These are phyloP conservation scores for Boletales sp. DNA, from an alignment of 768 basidiomycete species.

Conservation along the genomic window DNA sequence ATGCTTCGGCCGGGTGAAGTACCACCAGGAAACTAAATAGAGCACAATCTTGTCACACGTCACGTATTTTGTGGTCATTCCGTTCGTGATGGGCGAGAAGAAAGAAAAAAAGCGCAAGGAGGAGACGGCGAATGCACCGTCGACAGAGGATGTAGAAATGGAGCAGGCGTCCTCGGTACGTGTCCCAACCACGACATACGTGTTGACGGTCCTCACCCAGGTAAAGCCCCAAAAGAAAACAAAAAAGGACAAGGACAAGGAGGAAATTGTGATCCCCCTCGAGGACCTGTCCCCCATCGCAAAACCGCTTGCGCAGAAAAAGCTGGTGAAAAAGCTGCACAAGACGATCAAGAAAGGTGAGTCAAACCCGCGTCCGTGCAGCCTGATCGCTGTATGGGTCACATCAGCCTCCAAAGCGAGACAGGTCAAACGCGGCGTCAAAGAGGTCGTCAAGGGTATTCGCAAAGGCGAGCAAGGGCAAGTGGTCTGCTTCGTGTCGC, in stretches of 20 bases:
- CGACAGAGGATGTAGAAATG: constrained; percentile 47
- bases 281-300: constrained; percentile 94
- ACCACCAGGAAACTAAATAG: constrained; percentile 27
- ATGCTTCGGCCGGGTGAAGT: constrained; percentile 46
- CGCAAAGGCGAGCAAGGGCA: constrained; percentile 97
- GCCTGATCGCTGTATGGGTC: neutral
- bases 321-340: constrained; percentile 90
- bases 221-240: constrained; percentile 49
- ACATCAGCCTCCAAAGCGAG: constrained; percentile 82
- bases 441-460: constrained; percentile 97
- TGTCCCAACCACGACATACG: constrained; percentile 27
- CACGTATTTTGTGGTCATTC: constrained; percentile 14
- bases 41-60: constrained; percentile 13
- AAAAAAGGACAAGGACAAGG: constrained; percentile 61
- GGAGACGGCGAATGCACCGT: too few species aligned
- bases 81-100: constrained; percentile 56
- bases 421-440: constrained; percentile 96
- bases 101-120: constrained; percentile 68
- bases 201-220: constrained; percentile 12
- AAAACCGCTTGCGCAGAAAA: constrained; percentile 88
- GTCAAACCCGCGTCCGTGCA: constrained; percentile 3
- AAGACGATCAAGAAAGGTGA: constrained; percentile 91
- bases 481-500: constrained; percentile 24
- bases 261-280: constrained; percentile 58
- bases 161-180: constrained; percentile 35